A percentile compares a stretch with the other conserved stretches of the same genome.
These are phyloP conservation scores for Thalassiosira mediterranea DNA, from an alignment of 352 stramenopile species.

Conservation along the genomic window DNA sequence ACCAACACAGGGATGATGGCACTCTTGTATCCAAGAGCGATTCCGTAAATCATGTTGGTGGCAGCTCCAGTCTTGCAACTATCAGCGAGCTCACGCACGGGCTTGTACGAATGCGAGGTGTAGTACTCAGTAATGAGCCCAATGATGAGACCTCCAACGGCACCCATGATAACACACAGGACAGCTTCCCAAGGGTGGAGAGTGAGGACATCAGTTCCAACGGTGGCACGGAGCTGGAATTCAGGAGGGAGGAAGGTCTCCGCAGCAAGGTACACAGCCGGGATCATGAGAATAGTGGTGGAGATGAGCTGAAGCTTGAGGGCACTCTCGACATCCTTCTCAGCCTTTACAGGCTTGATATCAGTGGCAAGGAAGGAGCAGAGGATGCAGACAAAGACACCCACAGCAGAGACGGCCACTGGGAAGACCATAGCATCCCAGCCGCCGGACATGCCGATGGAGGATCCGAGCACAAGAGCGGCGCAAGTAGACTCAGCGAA, in stretches of 20 bases:
- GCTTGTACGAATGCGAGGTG: constrained; percentile 96
- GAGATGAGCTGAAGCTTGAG: constrained; percentile 98
- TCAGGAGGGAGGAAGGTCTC: constrained; percentile 89
- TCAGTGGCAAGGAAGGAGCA: constrained; percentile 98
- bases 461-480: constrained; percentile 92
- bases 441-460: constrained; percentile 88
- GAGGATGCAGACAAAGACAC: constrained; percentile 96
- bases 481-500: constrained; percentile 98
- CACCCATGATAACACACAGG: constrained; percentile 93
- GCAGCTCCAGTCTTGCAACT: constrained; percentile 97
- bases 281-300: constrained; percentile 95
- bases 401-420: constrained; percentile 93
- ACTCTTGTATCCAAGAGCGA: constrained; percentile 99
- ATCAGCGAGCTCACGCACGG: constrained; percentile 94
- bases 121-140: constrained; percentile 99
- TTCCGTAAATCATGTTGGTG: constrained; percentile 99
- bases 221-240: constrained; percentile 88
- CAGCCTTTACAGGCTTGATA: constrained; percentile 92
- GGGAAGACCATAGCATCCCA: constrained; percentile 97
- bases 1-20: constrained; percentile 98
- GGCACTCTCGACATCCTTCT: constrained; percentile 95
- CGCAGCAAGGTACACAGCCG: constrained; percentile 90
- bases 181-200: constrained; percentile 87
- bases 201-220: constrained; percentile 63
- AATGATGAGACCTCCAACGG: constrained; percentile 96